phyloP scores from a whole-genome alignment of 2,329 filamentous ascomycete genomes.

The Paraphaeosphaeria sporulosa region DNA sequence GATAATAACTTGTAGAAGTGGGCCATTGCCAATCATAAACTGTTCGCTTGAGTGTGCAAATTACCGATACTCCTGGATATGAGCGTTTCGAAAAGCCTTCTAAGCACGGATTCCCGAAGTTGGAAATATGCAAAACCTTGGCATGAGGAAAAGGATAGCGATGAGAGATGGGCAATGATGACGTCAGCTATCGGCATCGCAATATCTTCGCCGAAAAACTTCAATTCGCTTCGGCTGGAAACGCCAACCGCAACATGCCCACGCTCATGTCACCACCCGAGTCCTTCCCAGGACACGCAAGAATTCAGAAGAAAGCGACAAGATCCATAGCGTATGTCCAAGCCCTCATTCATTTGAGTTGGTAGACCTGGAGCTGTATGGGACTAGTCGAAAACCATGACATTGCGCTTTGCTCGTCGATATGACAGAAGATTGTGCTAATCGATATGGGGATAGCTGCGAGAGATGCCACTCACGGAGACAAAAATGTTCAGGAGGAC shows the following conservation, averaged over 20 bases:
- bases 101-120: too few relatives aligned
- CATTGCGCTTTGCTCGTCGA: background rate
- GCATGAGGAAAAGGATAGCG: too few relatives aligned
- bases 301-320: slow-evolving; percentile 1
- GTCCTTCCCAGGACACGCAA: background rate
- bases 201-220: background rate
- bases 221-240: background rate
- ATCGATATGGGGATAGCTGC: background rate
- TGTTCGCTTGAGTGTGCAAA: too few relatives aligned
- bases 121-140: too few relatives aligned
- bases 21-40: too few relatives aligned
- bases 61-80: too few relatives aligned
- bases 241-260: background rate
- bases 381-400: background rate
- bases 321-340: slow-evolving; percentile 7
- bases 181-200: background rate
- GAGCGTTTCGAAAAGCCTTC: too few relatives aligned
- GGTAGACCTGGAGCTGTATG: too few relatives aligned
- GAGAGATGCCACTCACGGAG: slow-evolving; percentile 10
- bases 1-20: background rate
- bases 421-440: background rate
- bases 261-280: background rate
- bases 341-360: too few relatives aligned
- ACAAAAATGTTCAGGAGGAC: slow-evolving; percentile 6
- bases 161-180: too few relatives aligned